phyloP scores from a whole-genome alignment of 805 yeast species.

The Wickerhamomyces ciferrii region DNA sequence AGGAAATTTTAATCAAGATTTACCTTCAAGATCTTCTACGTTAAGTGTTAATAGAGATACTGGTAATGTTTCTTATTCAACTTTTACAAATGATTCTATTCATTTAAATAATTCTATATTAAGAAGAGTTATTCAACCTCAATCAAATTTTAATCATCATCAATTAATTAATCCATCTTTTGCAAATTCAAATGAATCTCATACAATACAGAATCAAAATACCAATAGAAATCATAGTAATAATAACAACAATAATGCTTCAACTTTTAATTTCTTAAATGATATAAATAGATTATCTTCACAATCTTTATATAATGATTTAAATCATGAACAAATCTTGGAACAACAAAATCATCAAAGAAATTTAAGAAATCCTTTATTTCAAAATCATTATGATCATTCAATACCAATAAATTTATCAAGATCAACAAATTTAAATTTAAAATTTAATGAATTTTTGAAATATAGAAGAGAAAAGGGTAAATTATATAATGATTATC shows the following conservation, averaged over 20 bases:
- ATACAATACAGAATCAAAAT: not conserved
- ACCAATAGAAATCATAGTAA: not conserved
- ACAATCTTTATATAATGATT: conserved; percentile 1
- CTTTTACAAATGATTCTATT: not conserved
- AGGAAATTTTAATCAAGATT: not conserved
- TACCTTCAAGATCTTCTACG: not conserved
- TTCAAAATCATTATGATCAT: not conserved
- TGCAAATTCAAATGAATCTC: not conserved
- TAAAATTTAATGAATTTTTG: not conserved
- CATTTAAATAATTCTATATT: not conserved
- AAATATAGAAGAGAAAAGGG: not conserved
- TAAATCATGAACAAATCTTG: not conserved
- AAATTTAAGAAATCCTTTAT: not conserved
- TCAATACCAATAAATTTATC: not conserved
- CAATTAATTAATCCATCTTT: not conserved
- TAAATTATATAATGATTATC: not conserved
- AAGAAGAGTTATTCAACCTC: conserved; percentile 1
- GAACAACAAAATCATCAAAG: not conserved
- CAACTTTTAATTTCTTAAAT: not conserved
- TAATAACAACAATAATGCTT: not conserved
- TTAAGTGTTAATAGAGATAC: conserved; percentile 1
- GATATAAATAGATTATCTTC: conserved; percentile 5
- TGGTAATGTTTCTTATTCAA: not conserved
- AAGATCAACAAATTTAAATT: not conserved
- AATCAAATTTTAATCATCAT: not conserved